These are phyloP conservation scores for Epichloe amarillans DNA, from an alignment of 2,329 filamentous ascomycete species.

Conservation along the genomic window DNA sequence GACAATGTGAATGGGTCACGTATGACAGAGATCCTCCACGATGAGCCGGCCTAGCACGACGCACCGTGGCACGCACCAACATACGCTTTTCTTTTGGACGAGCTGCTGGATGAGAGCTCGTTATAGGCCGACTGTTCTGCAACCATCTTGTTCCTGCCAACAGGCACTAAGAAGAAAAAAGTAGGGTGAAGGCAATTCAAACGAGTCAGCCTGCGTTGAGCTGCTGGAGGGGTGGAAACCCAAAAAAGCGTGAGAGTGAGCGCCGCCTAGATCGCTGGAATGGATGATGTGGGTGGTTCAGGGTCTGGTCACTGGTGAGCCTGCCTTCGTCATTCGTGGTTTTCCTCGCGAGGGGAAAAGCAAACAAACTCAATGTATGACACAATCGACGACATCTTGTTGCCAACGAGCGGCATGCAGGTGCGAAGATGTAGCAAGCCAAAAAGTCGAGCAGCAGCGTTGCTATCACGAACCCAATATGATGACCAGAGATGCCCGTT, in stretches of 20 bases:
- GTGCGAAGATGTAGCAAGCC: too few relatives aligned
- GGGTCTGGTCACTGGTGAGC: neutral
- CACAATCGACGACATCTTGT: neutral
- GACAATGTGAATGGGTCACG: too few relatives aligned
- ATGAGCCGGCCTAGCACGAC: neutral
- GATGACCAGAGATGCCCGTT: neutral
- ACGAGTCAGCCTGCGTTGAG: neutral
- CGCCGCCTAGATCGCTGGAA: conserved; percentile 8
- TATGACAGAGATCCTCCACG: too few relatives aligned
- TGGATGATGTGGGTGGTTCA: conserved; percentile 9
- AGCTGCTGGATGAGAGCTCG: neutral
- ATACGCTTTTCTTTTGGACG: neutral
- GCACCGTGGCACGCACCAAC: neutral
- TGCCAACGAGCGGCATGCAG: neutral
- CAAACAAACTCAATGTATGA: conserved; percentile 1
- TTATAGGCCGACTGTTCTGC: neutral
- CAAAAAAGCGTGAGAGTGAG: neutral
- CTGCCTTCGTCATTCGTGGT: conserved; percentile 3
- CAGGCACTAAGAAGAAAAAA: neutral
- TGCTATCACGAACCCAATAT: neutral
- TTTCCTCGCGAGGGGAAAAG: neutral
- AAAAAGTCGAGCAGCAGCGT: neutral
- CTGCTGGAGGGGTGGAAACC: too few relatives aligned
- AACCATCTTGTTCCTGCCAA: neutral
- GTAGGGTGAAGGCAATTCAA: neutral